Base-by-base conservation (phyloP, 805 yeast genomes). In the Zygoascus bituminiphila region DNA sequence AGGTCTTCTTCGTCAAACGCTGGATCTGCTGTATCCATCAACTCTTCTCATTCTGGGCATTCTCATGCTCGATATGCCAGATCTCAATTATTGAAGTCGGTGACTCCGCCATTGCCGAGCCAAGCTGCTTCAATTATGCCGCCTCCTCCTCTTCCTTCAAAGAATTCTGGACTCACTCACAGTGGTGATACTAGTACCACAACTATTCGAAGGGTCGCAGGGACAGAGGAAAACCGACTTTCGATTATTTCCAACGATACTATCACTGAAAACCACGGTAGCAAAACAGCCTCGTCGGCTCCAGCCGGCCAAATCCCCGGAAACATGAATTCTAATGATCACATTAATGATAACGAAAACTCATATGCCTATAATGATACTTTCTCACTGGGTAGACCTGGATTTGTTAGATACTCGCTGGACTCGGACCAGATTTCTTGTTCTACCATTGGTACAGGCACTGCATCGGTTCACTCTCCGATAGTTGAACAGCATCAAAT, bases 1-100 rank as follows among this genome's bases (percentile, higher is more conserved):
- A 20, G 46, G 46, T 6, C 44, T 37, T 8, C 37, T 36, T 20
- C 46, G 42, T 40, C 50, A 4, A 42, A 45, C 48, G 21, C 21
- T 51, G 38, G 42, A 21, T 20, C 37, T 48, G 33, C 47, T 39
- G 42, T 25, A 12, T 41, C 44, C 7, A 15, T 41, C 4, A 25
- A 41, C 22, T 41, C 44, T 14, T 33, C 35, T 4, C 20, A 41
- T 25, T 41, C 44, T n/a, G n/a, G 8, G 4, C 22, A 41, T 19
- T 20, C 17, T 15, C 22, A 17, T 36, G 39, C 21, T 12, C 14
- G 39, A 9, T 36, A 36, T 36, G 39, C 39, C 21, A 36, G 22
- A 9, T 19, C 22, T 15, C 33, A 29, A 15, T 7, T 29, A 29
- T 12, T 29, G 33, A 29, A 12, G 33, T 12, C 33, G 10, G 33